A percentile compares a stretch with the other conserved stretches of the same genome.
phyloP scores from a whole-genome alignment of 495 filamentous ascomycete species.

The Xeromyces bisporus region DNA sequence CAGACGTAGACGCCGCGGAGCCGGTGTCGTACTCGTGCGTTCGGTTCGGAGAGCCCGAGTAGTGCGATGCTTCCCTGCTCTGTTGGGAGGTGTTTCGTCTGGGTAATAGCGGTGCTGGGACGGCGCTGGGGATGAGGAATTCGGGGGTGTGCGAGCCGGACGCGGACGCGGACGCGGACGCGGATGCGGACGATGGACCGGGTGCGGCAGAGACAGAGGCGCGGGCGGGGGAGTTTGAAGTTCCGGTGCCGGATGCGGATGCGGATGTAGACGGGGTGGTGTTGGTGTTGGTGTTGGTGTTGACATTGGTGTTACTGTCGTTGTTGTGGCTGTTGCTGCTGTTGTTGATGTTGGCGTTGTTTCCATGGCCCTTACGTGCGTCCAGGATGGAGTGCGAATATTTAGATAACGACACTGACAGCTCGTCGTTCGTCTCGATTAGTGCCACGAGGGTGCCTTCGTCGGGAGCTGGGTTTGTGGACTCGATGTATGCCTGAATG shows the following conservation, averaged over 20 bases:
- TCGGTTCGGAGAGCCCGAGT: background rate
- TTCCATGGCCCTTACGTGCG: constrained; percentile 34
- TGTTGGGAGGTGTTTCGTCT: background rate
- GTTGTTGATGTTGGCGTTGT: constrained; percentile 5
- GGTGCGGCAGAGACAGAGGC: background rate
- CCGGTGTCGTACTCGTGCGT: background rate
- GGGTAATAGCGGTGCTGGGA: background rate
- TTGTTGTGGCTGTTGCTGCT: constrained; percentile 7
- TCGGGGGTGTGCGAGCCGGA: background rate
- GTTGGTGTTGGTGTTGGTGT: constrained; percentile 6
- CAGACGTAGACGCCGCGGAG: background rate
- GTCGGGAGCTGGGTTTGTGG: constrained; percentile 63
- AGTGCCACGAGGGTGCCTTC: constrained; percentile 82
- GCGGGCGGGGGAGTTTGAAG: background rate
- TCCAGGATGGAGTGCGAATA: constrained; percentile 68
- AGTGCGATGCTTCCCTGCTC: background rate
- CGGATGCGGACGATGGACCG: background rate
- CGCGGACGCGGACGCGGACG: background rate
- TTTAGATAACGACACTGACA: constrained; percentile 57
- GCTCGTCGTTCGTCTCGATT: constrained; percentile 86
- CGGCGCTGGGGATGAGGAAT: too few species aligned
- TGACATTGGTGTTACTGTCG: constrained; percentile 9
- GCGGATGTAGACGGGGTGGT: constrained; percentile 10
- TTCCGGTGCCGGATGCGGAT: constrained; percentile 2
- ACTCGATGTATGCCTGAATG: constrained; percentile 69